Percentiles rank a stretch among this genome's conserved stretches.
Evolutionary conservation across 140 eudicot genomes (phyloP).

Genomic region (Flaveria floridana): DNA sequence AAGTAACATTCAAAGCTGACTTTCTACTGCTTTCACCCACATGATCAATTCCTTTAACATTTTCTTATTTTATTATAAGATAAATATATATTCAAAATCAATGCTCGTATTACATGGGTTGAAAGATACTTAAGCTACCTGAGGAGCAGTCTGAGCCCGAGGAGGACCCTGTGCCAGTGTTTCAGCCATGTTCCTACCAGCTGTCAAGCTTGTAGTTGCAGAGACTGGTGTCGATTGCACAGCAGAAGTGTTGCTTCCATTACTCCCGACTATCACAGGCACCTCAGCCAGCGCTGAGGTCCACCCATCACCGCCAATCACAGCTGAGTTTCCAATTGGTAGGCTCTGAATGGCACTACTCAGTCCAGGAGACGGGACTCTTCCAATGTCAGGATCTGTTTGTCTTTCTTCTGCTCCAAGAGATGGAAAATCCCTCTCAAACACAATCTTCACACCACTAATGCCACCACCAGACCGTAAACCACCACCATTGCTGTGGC

Average conservation of each 20-base stretch:
- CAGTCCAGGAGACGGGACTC: slow-evolving; percentile 75
- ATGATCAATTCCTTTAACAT: neutral
- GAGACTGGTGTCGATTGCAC: slow-evolving; percentile 17
- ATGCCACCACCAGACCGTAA: slow-evolving; percentile 15
- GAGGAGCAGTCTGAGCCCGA: slow-evolving; percentile 54
- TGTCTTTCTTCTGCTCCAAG: slow-evolving; percentile 5
- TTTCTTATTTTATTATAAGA: neutral
- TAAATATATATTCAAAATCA: neutral
- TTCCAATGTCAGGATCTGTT: slow-evolving; percentile 39
- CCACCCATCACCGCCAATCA: slow-evolving; percentile 70
- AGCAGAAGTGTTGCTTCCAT: slow-evolving; percentile 31
- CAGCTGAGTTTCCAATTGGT: slow-evolving; percentile 46
- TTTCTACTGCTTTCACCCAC: neutral
- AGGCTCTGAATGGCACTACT: slow-evolving; percentile 52
- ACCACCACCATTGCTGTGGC: slow-evolving; percentile 13
- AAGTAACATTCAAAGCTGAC: neutral
- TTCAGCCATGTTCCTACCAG: slow-evolving; percentile 79
- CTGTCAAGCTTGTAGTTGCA: slow-evolving; percentile 23
- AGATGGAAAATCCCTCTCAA: slow-evolving; percentile 21
- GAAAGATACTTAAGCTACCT: slow-evolving; percentile 42
- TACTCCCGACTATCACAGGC: slow-evolving; percentile 51
- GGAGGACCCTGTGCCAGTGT: slow-evolving; percentile 63
- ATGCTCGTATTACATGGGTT: neutral
- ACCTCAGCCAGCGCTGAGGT: slow-evolving; percentile 83
- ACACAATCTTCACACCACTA: slow-evolving; percentile 19